A percentile compares a stretch with the other conserved stretches of the same genome.
phyloP scores from a whole-genome alignment of 768 basidiomycete species.

The Phaffia australis region DNA sequence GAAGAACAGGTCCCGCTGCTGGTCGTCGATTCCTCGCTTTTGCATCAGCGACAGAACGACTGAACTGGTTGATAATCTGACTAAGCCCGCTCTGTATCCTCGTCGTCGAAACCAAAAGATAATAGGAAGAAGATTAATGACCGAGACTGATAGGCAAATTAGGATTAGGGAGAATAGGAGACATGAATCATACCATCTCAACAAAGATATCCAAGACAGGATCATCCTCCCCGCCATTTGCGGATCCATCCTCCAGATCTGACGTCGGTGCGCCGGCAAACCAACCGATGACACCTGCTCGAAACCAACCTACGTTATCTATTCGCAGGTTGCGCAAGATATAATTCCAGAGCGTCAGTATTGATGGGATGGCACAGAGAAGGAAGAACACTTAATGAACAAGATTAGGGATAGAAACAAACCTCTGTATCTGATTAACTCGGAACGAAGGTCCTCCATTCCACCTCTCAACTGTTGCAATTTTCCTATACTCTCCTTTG shows the following conservation, averaged over 20 bases:
- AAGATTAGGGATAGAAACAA: too few species aligned
- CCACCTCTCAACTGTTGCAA: constrained; percentile 24
- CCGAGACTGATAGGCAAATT: neutral
- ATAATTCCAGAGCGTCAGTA: too few species aligned
- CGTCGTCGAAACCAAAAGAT: neutral
- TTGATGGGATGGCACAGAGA: too few species aligned
- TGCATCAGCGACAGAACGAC: too few species aligned
- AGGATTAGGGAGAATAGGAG: neutral
- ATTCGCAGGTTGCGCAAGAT: too few species aligned
- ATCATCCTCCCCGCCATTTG: constrained; percentile 28
- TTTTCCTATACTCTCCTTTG: constrained; percentile 26
- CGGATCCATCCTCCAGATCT: constrained; percentile 19
- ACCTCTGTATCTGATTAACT: constrained; percentile 27
- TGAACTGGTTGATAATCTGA: too few species aligned
- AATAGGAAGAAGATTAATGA: too few species aligned
- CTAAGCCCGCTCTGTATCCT: neutral
- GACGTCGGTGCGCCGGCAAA: constrained; percentile 24
- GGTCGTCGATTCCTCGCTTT: too few species aligned
- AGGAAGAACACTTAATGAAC: too few species aligned
- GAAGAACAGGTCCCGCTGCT: too few species aligned
- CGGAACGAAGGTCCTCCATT: constrained; percentile 29
- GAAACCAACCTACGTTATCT: constrained; percentile 26
- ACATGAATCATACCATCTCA: constrained; percentile 20
- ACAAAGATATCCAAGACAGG: constrained; percentile 27
- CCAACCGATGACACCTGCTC: constrained; percentile 32